Conservation (phyloP, 169 alveolate genomes). For the Plasmodium berghei region DNA sequence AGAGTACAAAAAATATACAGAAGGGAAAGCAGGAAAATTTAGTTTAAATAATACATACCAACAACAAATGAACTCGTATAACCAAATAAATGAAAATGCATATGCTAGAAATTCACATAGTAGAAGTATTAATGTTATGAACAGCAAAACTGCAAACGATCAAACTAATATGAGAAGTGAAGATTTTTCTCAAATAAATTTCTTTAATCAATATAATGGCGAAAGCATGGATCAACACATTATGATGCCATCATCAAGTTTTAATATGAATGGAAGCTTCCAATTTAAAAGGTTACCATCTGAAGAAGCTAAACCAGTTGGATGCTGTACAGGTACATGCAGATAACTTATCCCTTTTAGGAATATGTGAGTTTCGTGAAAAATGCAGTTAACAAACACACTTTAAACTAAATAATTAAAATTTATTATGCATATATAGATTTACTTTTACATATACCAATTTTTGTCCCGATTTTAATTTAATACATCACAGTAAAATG, state of each 20-base stretch:
- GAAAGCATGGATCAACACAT: constrained; percentile 34
- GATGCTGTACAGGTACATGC: constrained; percentile 63
- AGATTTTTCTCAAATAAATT: constrained; percentile 61
- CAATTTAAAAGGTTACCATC: constrained; percentile 74
- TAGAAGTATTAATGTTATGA: constrained; percentile 33
- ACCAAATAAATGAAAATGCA: constrained; percentile 50
- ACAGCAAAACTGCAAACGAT: constrained; percentile 28
- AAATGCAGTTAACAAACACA: too few species aligned
- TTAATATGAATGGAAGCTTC: constrained; percentile 35
- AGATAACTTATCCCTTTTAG: constrained; percentile 6
- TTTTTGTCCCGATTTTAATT: not conserved
- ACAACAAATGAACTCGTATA: constrained; percentile 40
- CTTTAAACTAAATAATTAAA: constrained; percentile 7
- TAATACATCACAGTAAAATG: constrained; percentile 1
- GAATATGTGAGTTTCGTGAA: not conserved
- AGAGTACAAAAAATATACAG: constrained; percentile 77
- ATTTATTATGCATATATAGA: too few species aligned
- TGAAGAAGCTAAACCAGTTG: constrained; percentile 72
- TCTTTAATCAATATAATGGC: constrained; percentile 26
- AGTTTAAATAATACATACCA: constrained; percentile 25
- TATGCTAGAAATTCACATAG: constrained; percentile 54
- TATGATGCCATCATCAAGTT: constrained; percentile 48
- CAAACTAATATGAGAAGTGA: constrained; percentile 48
- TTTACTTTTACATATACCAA: not conserved
- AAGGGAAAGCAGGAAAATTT: constrained; percentile 10